phyloP scores from a whole-genome alignment of 129 eudicot genomes.

The Centella asiatica region DNA sequence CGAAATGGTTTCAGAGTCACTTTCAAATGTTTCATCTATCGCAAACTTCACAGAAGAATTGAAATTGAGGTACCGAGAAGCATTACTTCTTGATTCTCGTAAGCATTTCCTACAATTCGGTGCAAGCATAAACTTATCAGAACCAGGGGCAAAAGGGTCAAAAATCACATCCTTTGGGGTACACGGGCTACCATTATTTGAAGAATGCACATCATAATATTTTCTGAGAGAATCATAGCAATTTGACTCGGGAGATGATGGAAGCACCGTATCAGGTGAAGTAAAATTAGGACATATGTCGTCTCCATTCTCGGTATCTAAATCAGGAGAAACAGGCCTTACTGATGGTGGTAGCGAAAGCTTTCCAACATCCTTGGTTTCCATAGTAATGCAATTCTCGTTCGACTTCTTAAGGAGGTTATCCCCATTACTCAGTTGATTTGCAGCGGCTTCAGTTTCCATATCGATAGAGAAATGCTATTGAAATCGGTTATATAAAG shows the following conservation, averaged over 20 bases:
- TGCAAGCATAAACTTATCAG: conserved; percentile 36
- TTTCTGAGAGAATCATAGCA: conserved; percentile 1
- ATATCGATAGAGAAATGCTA: conserved; percentile 3
- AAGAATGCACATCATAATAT: not conserved
- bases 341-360: conserved; percentile 7
- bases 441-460: conserved; percentile 20
- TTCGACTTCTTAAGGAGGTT: conserved; percentile 7
- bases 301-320: conserved; percentile 22
- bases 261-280: conserved; percentile 22
- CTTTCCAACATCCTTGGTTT: conserved; percentile 9
- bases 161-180: conserved; percentile 41
- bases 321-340: conserved; percentile 30
- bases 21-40: conserved; percentile 4
- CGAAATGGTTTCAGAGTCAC: conserved; percentile 10
- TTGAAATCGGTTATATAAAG: not conserved
- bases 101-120: conserved; percentile 31
- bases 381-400: conserved; percentile 6
- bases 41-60: conserved; percentile 8
- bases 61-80: conserved; percentile 35
- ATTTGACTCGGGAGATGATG: conserved; percentile 10
- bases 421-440: conserved; percentile 14
- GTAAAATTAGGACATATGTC: conserved; percentile 7
- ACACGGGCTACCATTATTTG: conserved; percentile 19
- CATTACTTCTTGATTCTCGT: conserved; percentile 17
- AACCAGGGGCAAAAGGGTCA: conserved; percentile 72